Evolutionary conservation across 495 filamentous ascomycete genomes (phyloP), one percentile per base, ranked within the genome.

Genomic region (Daldinia loculata): DNA sequence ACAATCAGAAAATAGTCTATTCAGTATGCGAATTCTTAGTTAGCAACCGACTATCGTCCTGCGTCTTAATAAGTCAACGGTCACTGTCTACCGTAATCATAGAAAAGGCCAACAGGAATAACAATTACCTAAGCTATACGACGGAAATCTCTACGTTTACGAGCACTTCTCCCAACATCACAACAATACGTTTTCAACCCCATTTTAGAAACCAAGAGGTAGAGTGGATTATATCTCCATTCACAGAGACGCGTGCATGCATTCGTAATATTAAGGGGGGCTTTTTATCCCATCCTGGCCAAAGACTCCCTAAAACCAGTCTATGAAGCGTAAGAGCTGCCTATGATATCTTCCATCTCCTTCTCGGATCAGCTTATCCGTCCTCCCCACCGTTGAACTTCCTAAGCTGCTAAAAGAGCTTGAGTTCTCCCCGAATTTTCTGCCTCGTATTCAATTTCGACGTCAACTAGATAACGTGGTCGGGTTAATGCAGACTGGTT

Each of bases 201-300:
- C 2, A 24, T 12, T 0, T 5, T 8, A 45, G 43, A 48, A 48
- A 5, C 8, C 1, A 12, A 11, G 22, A 38, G 17, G 30, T 38
- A 15, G 55, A 48, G 55, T 63, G 36, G 53, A 39, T 58, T 71
- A 57, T 56, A 65, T 71, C 41, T 71, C 63, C 51, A 57, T 51
- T 56, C 55, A 50, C 56, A 61, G 59, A 72, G 64, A 56, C 41
- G 48, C 29, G 8, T 26, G 29, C 22, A 27, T 50, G 61, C 53
- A 51, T 64, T 64, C 34, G 19, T 59, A 58, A 63, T 55, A 64
- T 52, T 66, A 71, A 17, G 57, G 62, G 66, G 68, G 66, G 58
- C 50, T 45, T 39, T 52, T 66, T 38, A 51, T 36, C 41, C 58
- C 59, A 52, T 52, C 50, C n/a, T 45, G 45, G 55, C 39, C 6